Conservation (phyloP, 345 rosid species). For the Eucalyptus curtisii region DNA sequence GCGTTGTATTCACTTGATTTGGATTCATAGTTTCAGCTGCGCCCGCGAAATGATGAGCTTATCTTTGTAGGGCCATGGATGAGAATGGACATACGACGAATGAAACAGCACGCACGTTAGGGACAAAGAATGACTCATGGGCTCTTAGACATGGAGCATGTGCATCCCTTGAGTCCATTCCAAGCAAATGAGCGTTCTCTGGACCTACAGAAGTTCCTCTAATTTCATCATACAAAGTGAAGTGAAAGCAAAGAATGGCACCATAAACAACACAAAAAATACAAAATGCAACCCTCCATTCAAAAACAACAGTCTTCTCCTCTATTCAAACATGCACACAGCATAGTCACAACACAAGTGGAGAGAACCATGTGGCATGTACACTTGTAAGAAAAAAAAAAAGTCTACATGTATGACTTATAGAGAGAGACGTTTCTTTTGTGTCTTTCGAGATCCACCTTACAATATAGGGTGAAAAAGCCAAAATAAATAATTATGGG, state of each 20-base stretch:
- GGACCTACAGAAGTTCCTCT: neutral
- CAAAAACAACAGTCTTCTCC: neutral
- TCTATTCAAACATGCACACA: neutral
- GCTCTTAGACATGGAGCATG: neutral
- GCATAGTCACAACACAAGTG: neutral
- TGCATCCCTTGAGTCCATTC: neutral
- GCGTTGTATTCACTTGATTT: neutral
- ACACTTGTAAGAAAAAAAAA: neutral
- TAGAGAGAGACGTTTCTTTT: fast-evolving
- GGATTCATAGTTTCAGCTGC: fast-evolving
- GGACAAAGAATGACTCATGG: neutral
- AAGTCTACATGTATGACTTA: neutral
- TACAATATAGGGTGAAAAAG: neutral
- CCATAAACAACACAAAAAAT: neutral
- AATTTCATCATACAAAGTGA: neutral
- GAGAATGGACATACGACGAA: neutral
- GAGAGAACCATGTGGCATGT: neutral
- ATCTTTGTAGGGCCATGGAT: neutral
- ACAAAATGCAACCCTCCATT: neutral
- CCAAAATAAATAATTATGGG: neutral
- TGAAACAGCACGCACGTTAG: neutral
- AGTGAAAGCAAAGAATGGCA: neutral
- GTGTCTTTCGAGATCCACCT: neutral
- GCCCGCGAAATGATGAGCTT: neutral
- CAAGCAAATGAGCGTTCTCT: neutral